phyloP scores from a whole-genome alignment of 257 asterid species.

The Ilex asprella region DNA sequence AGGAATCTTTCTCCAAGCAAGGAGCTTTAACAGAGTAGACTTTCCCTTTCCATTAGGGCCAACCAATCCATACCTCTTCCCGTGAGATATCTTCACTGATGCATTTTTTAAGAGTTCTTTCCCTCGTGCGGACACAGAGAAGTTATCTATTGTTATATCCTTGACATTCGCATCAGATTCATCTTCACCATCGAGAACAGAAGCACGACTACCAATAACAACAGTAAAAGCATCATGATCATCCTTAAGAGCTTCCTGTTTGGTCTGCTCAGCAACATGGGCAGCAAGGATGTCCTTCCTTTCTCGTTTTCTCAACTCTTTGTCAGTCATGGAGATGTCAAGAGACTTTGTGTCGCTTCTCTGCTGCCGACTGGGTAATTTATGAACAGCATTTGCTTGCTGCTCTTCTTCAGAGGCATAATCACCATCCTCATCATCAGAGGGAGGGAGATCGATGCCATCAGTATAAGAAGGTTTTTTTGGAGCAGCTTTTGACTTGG shows the following conservation, averaged over 20 bases:
- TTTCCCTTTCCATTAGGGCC: constrained; percentile 29
- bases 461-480: constrained; percentile 10
- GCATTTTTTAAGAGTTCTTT: constrained; percentile 27
- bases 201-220: not conserved
- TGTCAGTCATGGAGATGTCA: not conserved
- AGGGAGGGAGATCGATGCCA: constrained; percentile 24
- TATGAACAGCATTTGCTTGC: not conserved
- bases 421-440: constrained; percentile 12
- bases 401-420: constrained; percentile 1
- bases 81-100: constrained; percentile 24
- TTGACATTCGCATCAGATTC: constrained; percentile 9
- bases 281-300: constrained; percentile 15
- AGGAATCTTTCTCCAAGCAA: constrained; percentile 20
- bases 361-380: not conserved
- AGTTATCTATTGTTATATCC: constrained; percentile 8
- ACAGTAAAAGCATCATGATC: constrained; percentile 18
- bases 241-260: constrained; percentile 20
- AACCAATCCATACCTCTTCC: constrained; percentile 25
- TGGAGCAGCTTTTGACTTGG: constrained; percentile 11
- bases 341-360: not conserved
- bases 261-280: constrained; percentile 15
- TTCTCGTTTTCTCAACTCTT: not conserved
- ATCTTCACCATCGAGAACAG: constrained; percentile 3
- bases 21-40: constrained; percentile 18
- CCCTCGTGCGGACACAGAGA: constrained; percentile 13